Conservation (phyloP, 2,329 filamentous ascomycete species). For the Penicillium thymicola region DNA sequence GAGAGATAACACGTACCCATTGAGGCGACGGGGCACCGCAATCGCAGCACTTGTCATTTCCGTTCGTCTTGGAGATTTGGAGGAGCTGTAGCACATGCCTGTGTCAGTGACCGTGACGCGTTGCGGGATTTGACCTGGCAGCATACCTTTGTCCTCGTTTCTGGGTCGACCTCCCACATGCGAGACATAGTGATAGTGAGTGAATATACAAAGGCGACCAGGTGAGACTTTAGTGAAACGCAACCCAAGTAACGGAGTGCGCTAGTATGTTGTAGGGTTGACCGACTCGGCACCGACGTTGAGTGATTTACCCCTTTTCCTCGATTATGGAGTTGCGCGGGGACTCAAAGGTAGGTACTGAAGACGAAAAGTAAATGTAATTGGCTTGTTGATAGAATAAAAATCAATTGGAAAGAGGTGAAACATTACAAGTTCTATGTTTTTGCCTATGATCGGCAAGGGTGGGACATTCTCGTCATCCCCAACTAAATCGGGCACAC, state of each 20-base stretch:
- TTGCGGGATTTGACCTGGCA: background rate
- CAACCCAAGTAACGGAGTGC: constrained; percentile 10
- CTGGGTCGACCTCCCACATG: constrained; percentile 99
- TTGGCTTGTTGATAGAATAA: background rate
- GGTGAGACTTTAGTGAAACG: background rate
- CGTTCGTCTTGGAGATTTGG: constrained; percentile 82
- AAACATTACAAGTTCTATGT: constrained; percentile 8
- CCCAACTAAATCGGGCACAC: constrained; percentile 1
- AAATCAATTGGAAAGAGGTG: background rate
- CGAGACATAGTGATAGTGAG: constrained; percentile 52
- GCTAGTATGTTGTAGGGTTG: constrained; percentile 1
- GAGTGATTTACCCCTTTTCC: background rate
- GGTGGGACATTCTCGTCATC: constrained; percentile 20
- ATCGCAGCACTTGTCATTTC: constrained; percentile 90
- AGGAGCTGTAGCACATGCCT: constrained; percentile 61
- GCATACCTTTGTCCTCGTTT: constrained; percentile 86
- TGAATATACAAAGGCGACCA: constrained; percentile 6
- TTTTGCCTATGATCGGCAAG: constrained; percentile 23
- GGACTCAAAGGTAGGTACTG: background rate
- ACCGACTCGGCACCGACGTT: background rate
- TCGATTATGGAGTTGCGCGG: background rate
- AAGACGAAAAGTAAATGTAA: background rate
- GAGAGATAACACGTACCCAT: constrained; percentile 64
- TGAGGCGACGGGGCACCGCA: constrained; percentile 93
- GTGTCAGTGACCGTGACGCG: constrained; percentile 11